A percentile compares a stretch with the other conserved stretches of the same genome.
Evolutionary conservation across 2,329 filamentous ascomycete species (phyloP).

Genomic region (Alternaria viburni): DNA sequence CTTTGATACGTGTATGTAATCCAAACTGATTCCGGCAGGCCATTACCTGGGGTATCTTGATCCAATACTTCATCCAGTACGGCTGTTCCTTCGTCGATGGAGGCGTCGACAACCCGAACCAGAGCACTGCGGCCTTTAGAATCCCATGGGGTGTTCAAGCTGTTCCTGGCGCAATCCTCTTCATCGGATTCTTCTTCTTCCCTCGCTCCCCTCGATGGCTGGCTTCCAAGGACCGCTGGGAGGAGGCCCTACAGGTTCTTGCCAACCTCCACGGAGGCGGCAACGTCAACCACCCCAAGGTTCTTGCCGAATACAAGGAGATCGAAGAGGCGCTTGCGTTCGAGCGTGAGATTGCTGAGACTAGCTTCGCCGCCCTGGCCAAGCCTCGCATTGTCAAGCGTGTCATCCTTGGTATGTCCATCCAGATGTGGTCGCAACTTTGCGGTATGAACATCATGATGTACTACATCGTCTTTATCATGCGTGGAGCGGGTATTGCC

Average conservation of each 20-base stretch:
- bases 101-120: conserved; percentile 47
- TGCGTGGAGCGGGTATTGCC: conserved; percentile 63
- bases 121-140: conserved; percentile 51
- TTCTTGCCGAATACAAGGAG: conserved; percentile 69
- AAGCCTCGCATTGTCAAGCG: conserved; percentile 62
- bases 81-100: conserved; percentile 63
- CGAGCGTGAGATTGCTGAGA: conserved; percentile 60
- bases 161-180: conserved; percentile 49
- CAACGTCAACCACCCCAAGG: conserved; percentile 62
- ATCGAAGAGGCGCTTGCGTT: conserved; percentile 62
- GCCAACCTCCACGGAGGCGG: conserved; percentile 65
- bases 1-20: background rate
- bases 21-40: conserved; percentile 55
- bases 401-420: conserved; percentile 63
- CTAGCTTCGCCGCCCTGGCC: conserved; percentile 58
- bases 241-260: conserved; percentile 64
- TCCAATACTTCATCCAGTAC: conserved; percentile 72
- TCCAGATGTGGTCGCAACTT: conserved; percentile 67
- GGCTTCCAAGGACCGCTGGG: conserved; percentile 70
- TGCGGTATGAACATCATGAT: conserved; percentile 67
- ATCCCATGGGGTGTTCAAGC: conserved; percentile 54
- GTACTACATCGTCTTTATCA: conserved; percentile 66
- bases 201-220: conserved; percentile 70
- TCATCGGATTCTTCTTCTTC: conserved; percentile 51
- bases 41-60: conserved; percentile 63